Evolutionary conservation across 345 rosid species (phyloP).

Genomic region (Brassica napus): DNA sequence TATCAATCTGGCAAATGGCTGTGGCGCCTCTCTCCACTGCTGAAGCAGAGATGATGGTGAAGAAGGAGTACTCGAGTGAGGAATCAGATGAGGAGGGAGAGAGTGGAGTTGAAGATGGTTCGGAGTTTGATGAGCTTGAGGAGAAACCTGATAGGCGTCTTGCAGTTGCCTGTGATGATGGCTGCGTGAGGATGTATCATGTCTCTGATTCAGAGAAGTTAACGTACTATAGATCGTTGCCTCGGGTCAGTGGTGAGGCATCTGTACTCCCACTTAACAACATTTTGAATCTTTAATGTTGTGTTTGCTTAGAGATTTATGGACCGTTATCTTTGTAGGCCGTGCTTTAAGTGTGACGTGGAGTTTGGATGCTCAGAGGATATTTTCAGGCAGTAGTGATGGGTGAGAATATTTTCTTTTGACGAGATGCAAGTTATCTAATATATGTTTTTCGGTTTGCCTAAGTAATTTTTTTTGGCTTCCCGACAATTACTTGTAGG

Average conservation of each 20-base stretch:
- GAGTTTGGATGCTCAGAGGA: slow-evolving; percentile 58
- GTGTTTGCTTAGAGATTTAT: slow-evolving; percentile 19
- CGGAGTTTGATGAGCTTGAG: slow-evolving; percentile 52
- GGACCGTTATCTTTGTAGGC: slow-evolving; percentile 50
- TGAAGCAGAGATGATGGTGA: slow-evolving; percentile 29
- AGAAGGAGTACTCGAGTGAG: slow-evolving; percentile 54
- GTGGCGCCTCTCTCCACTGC: slow-evolving; percentile 49
- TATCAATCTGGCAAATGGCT: slow-evolving; percentile 95
- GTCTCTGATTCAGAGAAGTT: slow-evolving; percentile 58
- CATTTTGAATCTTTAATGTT: slow-evolving; percentile 12
- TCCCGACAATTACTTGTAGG: slow-evolving; percentile 44
- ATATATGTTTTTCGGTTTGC: too few relatives aligned
- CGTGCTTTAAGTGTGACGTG: slow-evolving; percentile 80
- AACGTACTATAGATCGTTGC: slow-evolving; percentile 65
- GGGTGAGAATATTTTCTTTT: slow-evolving; percentile 58
- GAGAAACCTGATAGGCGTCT: slow-evolving; percentile 48
- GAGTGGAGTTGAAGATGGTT: slow-evolving; percentile 66
- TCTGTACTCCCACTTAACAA: slow-evolving; percentile 25
- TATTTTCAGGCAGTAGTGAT: slow-evolving; percentile 87
- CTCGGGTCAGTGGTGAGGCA: slow-evolving; percentile 95
- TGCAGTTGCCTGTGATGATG: slow-evolving; percentile 92
- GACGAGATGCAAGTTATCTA: neutral
- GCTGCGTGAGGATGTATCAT: slow-evolving; percentile 68
- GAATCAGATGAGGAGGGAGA: slow-evolving; percentile 45
- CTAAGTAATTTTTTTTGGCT: too few relatives aligned